phyloP scores from a whole-genome alignment of 441 rosid genomes.

The Raphanus hybrid region DNA sequence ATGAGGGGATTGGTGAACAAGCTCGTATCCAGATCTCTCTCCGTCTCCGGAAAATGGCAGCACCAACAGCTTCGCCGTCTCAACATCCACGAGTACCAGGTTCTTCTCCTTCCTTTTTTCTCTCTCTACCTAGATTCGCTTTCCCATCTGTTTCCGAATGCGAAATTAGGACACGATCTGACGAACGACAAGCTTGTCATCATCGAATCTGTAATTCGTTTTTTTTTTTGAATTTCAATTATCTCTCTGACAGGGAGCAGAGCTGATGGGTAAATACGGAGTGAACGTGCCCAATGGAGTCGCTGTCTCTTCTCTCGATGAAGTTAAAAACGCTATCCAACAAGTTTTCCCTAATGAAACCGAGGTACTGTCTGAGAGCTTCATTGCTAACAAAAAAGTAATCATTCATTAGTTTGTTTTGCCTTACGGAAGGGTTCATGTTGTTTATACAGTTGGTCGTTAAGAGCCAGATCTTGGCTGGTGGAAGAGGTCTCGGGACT shows the following conservation, averaged over 20 bases:
- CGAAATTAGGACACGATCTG: no score
- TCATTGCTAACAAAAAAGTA: no score
- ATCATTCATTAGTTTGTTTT: not conserved
- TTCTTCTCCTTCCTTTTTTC: no score
- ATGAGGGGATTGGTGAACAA: conserved; percentile 85
- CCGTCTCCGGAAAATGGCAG: conserved; percentile 85
- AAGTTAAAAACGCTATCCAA: conserved; percentile 67
- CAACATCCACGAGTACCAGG: conserved; percentile 72
- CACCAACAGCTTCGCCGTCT: conserved; percentile 96
- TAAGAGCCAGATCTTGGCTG: conserved; percentile 97
- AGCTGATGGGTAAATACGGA: conserved; percentile 87
- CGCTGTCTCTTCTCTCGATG: conserved; percentile 72
- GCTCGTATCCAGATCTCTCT: conserved; percentile 76
- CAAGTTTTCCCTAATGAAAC: conserved; percentile 66
- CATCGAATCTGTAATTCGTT: not conserved
- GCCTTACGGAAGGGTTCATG: conserved; percentile 12
- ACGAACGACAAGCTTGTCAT: no score
- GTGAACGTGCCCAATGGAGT: conserved; percentile 92
- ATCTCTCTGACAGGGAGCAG: conserved; percentile 65
- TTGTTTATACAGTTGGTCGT: conserved; percentile 70
- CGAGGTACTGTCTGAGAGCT: conserved; percentile 36
- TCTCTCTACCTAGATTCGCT: no score
- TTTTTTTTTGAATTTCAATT: not conserved
- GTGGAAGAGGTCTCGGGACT: conserved; percentile 96
- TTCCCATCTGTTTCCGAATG: no score